These are phyloP conservation scores for Suillus bovinus DNA, from an alignment of 768 basidiomycete species.

Conservation along the genomic window DNA sequence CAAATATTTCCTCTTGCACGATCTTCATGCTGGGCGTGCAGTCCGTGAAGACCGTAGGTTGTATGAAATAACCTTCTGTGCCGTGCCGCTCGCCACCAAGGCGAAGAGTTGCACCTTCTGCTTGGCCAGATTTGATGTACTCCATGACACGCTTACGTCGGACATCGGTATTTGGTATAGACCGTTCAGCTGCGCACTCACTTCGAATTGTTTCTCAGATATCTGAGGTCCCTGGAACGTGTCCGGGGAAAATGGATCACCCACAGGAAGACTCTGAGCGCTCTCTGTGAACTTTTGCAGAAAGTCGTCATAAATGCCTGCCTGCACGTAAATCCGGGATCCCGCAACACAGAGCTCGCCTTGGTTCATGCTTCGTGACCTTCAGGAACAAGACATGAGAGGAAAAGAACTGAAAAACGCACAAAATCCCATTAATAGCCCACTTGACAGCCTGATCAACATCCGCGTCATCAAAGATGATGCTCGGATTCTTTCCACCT, in stretches of 20 bases:
- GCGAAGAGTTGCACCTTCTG: conserved; percentile 69
- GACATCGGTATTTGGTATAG: conserved; percentile 66
- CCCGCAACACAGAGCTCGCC: conserved; percentile 84
- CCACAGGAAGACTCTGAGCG: conserved; percentile 57
- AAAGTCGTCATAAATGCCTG: conserved; percentile 78
- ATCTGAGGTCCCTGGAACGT: conserved; percentile 80
- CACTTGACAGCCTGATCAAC: conserved; percentile 63
- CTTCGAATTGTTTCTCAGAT: conserved; percentile 72
- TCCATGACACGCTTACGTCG: conserved; percentile 84
- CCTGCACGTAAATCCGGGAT: conserved; percentile 82
- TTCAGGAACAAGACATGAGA: not conserved
- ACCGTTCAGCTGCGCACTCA: conserved; percentile 33
- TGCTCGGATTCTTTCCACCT: conserved; percentile 51
- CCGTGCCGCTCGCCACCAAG: conserved; percentile 64
- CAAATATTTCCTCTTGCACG: conserved; percentile 76
- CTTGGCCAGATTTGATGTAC: conserved; percentile 76
- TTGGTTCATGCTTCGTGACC: conserved; percentile 56
- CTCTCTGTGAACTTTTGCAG: conserved; percentile 55
- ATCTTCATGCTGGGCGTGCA: conserved; percentile 72
- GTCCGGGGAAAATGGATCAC: conserved; percentile 65
- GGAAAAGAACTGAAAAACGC: conserved; percentile 26
- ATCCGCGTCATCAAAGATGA: conserved; percentile 52
- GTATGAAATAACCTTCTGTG: conserved; percentile 65
- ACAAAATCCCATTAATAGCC: conserved; percentile 76
- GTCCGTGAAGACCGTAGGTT: conserved; percentile 75